Base-by-base conservation (phyloP, 345 rosid species). In the Aquilaria yunnanensis region DNA sequence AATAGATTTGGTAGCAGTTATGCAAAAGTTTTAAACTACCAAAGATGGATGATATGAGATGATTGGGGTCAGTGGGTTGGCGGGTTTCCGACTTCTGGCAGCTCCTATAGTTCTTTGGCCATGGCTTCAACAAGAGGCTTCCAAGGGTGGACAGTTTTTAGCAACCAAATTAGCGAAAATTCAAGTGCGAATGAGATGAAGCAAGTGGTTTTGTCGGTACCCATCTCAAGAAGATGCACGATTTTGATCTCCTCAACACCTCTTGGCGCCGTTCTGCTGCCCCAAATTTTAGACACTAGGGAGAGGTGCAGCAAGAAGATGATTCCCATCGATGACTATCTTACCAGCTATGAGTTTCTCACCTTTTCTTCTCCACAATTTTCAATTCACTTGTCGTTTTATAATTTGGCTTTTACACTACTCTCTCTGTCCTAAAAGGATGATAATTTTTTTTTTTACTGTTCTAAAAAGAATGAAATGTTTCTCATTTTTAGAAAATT, bases 301-400 rank as follows among this genome's bases (percentile, higher is more conserved):
- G 97, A 89, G 78, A 80, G 98, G 76, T 85, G 96, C 75, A 83
- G 68, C 77, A 84, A 47, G 81, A 87, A 85, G 81, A 64, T 32
- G 54, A 79, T 92, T 65, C 91, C 93, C 57, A 77, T 79, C 32
- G 91, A 89, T 47, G 90, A 84, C 6, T 92, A 87, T 67, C 66
- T 72, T 70, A 81, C 92, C 37, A 62, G 68, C 67, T 82, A 96
- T 89, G 70, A 72, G 84, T 73, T 50, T 64, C 14, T 32, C 29
- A 29, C 51, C 32, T 62, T 63, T 71, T 9, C 63, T 30, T 63
- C 57, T 62, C 46, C 51, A 9, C 32, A 6, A 14, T 48, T 61
- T 3, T 37, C 43, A 37, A 37, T 23, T 23, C 23, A 23, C 23
- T 23, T 23, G 23, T 23, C 23, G 23, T 23, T 23, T 23, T 23